These are phyloP conservation scores for fission yeast (Schizosaccharomyces pombe) DNA, from an alignment of 805 yeast species.

Conservation along the genomic window ASM294v3 CU329670.1:3914001-3914500, in stretches of 20 bases:
- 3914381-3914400: neutral
- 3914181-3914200: neutral
- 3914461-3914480: neutral
- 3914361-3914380: slow-evolving; percentile 1
- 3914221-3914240: neutral
- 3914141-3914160: slow-evolving; percentile 1
- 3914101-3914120: slow-evolving; percentile 3
- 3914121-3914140: slow-evolving; percentile 2
- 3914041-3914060: slow-evolving; percentile 1
- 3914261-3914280: neutral
- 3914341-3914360: slow-evolving; percentile 5
- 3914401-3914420: neutral
- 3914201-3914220: neutral
- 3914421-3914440: slow-evolving; percentile 4
- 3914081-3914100: neutral
- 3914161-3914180: slow-evolving; percentile 1
- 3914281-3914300: neutral
- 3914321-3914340: neutral
- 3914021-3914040: neutral
- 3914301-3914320: neutral
- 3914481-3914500: neutral
- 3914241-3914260: neutral
- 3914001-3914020: slow-evolving; percentile 1
- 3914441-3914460: slow-evolving; percentile 3
- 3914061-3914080: neutral